Percentiles rank a stretch among this genome's conserved stretches.
Evolutionary conservation across 352 stramenopile genomes (phyloP).

Genomic region (Globisporangium lucens): DNA sequence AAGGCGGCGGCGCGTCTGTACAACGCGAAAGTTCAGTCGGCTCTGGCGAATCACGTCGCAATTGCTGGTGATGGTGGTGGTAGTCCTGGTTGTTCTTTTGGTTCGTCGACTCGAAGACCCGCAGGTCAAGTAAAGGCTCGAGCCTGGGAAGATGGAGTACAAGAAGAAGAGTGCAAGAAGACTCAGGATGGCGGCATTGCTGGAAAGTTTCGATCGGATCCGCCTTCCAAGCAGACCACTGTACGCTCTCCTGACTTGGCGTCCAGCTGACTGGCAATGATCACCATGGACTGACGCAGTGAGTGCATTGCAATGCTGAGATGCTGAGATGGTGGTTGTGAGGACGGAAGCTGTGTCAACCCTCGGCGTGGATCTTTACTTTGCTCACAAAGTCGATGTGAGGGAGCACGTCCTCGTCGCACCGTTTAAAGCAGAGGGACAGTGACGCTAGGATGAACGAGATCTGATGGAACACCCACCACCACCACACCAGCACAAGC

Average conservation of each 20-base stretch:
- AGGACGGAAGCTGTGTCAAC: constrained; percentile 10
- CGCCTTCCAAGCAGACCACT: not conserved
- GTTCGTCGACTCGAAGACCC: not conserved
- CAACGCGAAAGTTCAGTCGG: constrained; percentile 21
- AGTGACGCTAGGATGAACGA: constrained; percentile 44
- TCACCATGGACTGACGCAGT: not conserved
- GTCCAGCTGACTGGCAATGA: not conserved
- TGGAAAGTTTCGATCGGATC: not conserved
- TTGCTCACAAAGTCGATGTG: constrained; percentile 51
- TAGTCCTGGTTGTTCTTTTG: not conserved
- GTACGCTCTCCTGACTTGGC: not conserved
- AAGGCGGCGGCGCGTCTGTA: constrained; percentile 29
- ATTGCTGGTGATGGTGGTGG: not conserved
- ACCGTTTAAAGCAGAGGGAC: constrained; percentile 69
- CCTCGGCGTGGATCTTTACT: constrained; percentile 40
- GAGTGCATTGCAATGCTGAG: too few relatives aligned
- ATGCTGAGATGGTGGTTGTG: too few relatives aligned
- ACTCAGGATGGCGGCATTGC: not conserved
- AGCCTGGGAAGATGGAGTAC: constrained; percentile 2
- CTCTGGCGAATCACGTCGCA: not conserved
- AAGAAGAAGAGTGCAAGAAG: not conserved
- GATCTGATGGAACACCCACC: constrained; percentile 24
- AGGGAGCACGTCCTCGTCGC: constrained; percentile 68
- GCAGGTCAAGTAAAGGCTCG: not conserved
- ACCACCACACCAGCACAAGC: not conserved